Base-by-base conservation (phyloP, 1,139 yeast species). In the Lodderomyces theae region DNA sequence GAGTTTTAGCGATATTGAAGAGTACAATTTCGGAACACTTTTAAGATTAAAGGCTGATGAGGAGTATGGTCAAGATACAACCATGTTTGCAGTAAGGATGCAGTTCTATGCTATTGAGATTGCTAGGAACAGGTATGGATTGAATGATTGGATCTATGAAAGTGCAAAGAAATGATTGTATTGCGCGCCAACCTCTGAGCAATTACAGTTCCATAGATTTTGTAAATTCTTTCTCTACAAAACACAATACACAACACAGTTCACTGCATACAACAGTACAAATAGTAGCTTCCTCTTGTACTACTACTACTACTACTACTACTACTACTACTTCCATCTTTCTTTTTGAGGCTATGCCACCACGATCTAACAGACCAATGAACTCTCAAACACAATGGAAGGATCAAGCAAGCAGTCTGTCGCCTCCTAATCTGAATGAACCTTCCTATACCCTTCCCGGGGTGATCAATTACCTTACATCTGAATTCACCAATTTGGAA, bases 91-190 rank as follows among this genome's bases (percentile, higher is more conserved):
- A 19, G 94, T 90, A 44, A 80, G 97, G 69, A 79, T 89, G 59
- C 97, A 92, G 68, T 92, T 94, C 60, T 86, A 90, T 55, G 97
- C 97, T 42, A 77, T 89, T 57, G 99, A 92, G 69, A 86, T 92
- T 51, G 89, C 88, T 49, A 84, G 99, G 77, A 94, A 94, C 69
- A 85, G 82, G 64, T 76, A 77, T 51, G 95, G 96, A 31, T 76
- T 87, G 59, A 94, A 92, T 65, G 97, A 92, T 67, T 92, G 99
- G 99, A 75, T 82, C 19, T 38, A 41, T 32, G 38, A 45, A 41
- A 43, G 43, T 33, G 37, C 40, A 25, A 18, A 40, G 34, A 40
- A 40, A 29, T 21, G 16, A 18, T 23, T 10, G 7, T 8, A 19
- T 19, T 19, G n/a, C n/a, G n/a, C n/a, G n/a, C n/a, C n/a, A n/a